These are phyloP conservation scores for Sphagnurus paluster DNA, from an alignment of 1,284 basidiomycete genomes.

Conservation along the genomic window DNA sequence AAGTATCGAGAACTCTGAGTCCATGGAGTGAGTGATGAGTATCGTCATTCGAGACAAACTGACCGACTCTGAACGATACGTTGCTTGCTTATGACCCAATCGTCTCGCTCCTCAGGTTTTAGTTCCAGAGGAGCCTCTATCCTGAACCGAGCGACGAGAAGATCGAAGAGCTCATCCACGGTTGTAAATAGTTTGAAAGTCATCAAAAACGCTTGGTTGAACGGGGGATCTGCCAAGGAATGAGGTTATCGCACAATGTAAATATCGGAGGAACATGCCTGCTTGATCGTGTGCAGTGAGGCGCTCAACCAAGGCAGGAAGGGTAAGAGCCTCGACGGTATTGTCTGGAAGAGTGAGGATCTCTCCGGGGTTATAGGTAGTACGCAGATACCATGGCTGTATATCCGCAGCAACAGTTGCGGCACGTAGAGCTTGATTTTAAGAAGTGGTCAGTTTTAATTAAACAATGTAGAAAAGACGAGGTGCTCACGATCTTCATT, in stretches of 20 bases:
- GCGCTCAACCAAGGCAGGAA: conserved; percentile 84
- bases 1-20: conserved; percentile 76
- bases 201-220: conserved; percentile 92
- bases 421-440: conserved; percentile 8
- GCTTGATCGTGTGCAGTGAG: conserved; percentile 88
- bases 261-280: conserved; percentile 46
- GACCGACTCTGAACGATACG: conserved; percentile 87
- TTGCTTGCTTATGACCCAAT: conserved; percentile 91
- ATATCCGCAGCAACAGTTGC: conserved; percentile 44
- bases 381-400: conserved; percentile 85
- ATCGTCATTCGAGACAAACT: conserved; percentile 24
- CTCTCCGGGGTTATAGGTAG: conserved; percentile 78
- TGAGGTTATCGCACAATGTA: not conserved
- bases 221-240: conserved; percentile 65
- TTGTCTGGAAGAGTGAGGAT: conserved; percentile 85
- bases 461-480: not conserved
- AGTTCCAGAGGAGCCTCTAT: conserved; percentile 78
- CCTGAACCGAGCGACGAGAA: conserved; percentile 85
- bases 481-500: conserved; percentile 39
- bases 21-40: conserved; percentile 7
- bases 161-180: conserved; percentile 81
- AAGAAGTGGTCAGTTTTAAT: not conserved
- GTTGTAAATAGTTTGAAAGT: conserved; percentile 97
- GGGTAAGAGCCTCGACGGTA: conserved; percentile 83
- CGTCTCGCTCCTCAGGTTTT: conserved; percentile 61